These are phyloP conservation scores for Daldinia sp. DNA, from an alignment of 2,329 filamentous ascomycete species.

Conservation along the genomic window DNA sequence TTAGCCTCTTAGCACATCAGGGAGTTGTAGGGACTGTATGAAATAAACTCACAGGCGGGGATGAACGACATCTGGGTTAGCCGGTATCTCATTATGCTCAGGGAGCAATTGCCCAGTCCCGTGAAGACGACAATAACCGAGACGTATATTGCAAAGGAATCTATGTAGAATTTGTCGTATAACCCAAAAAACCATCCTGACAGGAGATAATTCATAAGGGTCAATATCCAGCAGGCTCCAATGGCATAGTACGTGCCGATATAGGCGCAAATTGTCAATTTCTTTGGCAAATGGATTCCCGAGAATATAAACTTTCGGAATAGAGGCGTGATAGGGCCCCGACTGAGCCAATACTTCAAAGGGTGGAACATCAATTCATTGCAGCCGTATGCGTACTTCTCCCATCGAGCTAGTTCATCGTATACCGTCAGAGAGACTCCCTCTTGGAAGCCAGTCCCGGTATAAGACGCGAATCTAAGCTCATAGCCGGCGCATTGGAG, in stretches of 20 bases:
- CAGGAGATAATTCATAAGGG: constrained; percentile 76
- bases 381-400: constrained; percentile 87
- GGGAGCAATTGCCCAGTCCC: constrained; percentile 50
- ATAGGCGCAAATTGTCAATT: constrained; percentile 79
- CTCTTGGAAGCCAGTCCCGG: constrained; percentile 81
- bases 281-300: constrained; percentile 77
- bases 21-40: neutral
- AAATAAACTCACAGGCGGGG: constrained; percentile 48
- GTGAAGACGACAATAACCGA: constrained; percentile 48
- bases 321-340: constrained; percentile 79
- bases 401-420: constrained; percentile 84
- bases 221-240: constrained; percentile 78
- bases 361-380: constrained; percentile 85
- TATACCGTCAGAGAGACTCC: constrained; percentile 86
- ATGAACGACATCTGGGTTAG: constrained; percentile 60
- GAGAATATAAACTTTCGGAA: constrained; percentile 78
- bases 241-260: constrained; percentile 85
- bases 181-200: constrained; percentile 70
- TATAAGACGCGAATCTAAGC: constrained; percentile 76
- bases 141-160: constrained; percentile 54
- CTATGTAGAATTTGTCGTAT: constrained; percentile 70
- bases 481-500: constrained; percentile 77
- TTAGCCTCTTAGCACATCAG: constrained; percentile 1
- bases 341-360: constrained; percentile 74
- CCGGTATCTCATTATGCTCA: constrained; percentile 67